Evolutionary conservation across 768 basidiomycete species (phyloP), one percentile per base, ranked within the genome.

Genomic region (Boletus subcaerulescens): DNA sequence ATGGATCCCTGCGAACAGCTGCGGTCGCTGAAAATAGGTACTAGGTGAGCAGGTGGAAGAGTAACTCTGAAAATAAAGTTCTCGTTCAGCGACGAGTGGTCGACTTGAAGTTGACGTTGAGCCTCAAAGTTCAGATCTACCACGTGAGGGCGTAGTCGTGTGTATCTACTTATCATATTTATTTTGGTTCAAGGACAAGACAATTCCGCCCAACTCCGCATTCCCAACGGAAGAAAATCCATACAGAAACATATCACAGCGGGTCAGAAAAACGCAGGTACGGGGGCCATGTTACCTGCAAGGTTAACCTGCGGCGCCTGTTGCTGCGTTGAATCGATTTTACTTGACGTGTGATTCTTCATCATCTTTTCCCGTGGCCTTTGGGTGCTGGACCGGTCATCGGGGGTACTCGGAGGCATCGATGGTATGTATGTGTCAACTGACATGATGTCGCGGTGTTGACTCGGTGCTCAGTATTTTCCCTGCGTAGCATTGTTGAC

Each of bases 101-200:
- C 38, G 46, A 48, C 10, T 35, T 12, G 17, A 36, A 32, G 29
- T 29, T 12, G 17, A 36, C 20, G 29, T 29, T 29, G 29, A 29
- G 29, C 8, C 29, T 29, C 29, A 8, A 53, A 50, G 48, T 56
- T 29, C 29, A 9, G 29, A 29, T 59, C 52, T 44, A 50, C 59
- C 59, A 52, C 59, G 67, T 64, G 59, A 66, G 39, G 31, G n/a
- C 45, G 33, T 17, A 22, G 13, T 22, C 18, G 22, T 53, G 44
- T 46, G 43, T 38, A 52, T 40, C 11, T 20, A 24, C 38, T 35
- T 57, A 42, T 54, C 60, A 12, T 31, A 6, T 41, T 36, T 48
- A 36, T 42, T 58, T 24, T 24, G 22, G 22, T 57, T 45, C n/a
- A n/a, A n/a, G 20, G 36, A 49, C 22, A 15, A 32, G 17, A 12